Evolutionary conservation across 2,329 filamentous ascomycete species (phyloP).

Genomic region (Dothistroma pini): DNA sequence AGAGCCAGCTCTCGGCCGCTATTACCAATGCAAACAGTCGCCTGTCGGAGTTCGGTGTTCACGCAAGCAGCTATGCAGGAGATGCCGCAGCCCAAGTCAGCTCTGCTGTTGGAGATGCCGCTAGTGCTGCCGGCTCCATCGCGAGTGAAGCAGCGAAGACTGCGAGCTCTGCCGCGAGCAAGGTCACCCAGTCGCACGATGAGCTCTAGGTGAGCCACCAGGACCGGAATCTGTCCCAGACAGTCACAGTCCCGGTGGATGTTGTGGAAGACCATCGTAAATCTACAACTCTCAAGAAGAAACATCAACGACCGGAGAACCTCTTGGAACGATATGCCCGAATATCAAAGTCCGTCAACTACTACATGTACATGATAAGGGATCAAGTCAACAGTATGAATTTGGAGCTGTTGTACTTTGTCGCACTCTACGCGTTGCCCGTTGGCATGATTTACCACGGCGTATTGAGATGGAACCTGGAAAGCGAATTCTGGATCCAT

Average conservation of each 20-base stretch:
- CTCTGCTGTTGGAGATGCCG: slow-evolving; percentile 45
- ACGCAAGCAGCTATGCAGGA: slow-evolving; percentile 29
- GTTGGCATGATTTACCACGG: not conserved
- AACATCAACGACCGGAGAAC: not conserved
- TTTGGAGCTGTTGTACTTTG: not conserved
- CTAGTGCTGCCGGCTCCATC: slow-evolving; percentile 41
- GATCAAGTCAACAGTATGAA: not conserved
- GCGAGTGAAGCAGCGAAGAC: slow-evolving; percentile 25
- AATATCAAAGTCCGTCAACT: too few relatives aligned
- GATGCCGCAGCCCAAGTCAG: slow-evolving; percentile 31
- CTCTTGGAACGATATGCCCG: too few relatives aligned
- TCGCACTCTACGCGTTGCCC: not conserved
- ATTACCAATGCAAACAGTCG: slow-evolving; percentile 44
- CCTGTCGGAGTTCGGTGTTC: slow-evolving; percentile 40
- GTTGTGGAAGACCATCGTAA: too few relatives aligned
- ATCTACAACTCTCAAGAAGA: not conserved
- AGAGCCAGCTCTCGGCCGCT: slow-evolving; percentile 40
- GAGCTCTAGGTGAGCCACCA: slow-evolving; percentile 43
- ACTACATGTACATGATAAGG: not conserved
- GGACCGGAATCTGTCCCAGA: not conserved
- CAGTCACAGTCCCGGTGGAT: too few relatives aligned
- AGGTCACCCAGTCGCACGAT: slow-evolving; percentile 45
- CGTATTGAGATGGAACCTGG: not conserved
- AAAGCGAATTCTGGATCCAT: not conserved
- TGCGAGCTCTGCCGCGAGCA: slow-evolving; percentile 37